A percentile compares a stretch with the other conserved stretches of the same genome.
These are phyloP conservation scores for Ophiostoma montium DNA, from an alignment of 2,329 filamentous ascomycete genomes.

Conservation along the genomic window DNA sequence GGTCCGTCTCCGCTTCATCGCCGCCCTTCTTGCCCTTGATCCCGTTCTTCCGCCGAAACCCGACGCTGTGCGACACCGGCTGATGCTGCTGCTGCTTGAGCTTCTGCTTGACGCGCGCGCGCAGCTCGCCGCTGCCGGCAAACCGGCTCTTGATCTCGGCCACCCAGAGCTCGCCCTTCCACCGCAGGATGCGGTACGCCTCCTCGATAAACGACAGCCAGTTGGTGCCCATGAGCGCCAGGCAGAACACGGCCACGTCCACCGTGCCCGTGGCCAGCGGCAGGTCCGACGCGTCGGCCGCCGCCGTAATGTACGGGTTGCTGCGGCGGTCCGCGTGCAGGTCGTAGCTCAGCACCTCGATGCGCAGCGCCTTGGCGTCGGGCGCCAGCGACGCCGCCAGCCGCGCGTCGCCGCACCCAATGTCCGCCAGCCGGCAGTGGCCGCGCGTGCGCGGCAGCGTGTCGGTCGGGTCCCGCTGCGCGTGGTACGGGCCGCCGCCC, in stretches of 20 bases:
- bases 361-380: slow-evolving; percentile 49
- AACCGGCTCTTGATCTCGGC: slow-evolving; percentile 95
- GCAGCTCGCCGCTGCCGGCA: slow-evolving; percentile 26
- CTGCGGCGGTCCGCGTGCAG: slow-evolving; percentile 43
- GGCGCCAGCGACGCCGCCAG: slow-evolving; percentile 56
- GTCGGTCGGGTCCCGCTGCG: slow-evolving; percentile 13
- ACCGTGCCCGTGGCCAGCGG: slow-evolving; percentile 61
- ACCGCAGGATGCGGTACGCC: slow-evolving; percentile 78
- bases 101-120: slow-evolving; percentile 12
- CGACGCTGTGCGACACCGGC: slow-evolving; percentile 55
- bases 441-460: slow-evolving; percentile 60
- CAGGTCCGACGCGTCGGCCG: slow-evolving; percentile 76
- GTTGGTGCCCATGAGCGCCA: slow-evolving; percentile 97
- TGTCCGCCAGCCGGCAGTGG: slow-evolving; percentile 67
- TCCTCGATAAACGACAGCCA: slow-evolving; percentile 96
- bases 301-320: slow-evolving; percentile 62
- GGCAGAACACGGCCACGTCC: slow-evolving; percentile 86
- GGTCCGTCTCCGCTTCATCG: slow-evolving; percentile 28
- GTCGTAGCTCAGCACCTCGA: slow-evolving; percentile 75
- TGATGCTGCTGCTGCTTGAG: slow-evolving; percentile 21
- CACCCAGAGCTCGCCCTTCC: slow-evolving; percentile 94
- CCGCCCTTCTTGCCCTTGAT: slow-evolving; percentile 28
- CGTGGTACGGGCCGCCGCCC: slow-evolving; percentile 16
- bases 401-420: slow-evolving; percentile 85
- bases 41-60: slow-evolving; percentile 34